Evolutionary conservation across 345 rosid species (phyloP), one percentile per base, ranked within the genome.

Genomic region (Ceriops zippeliana): DNA sequence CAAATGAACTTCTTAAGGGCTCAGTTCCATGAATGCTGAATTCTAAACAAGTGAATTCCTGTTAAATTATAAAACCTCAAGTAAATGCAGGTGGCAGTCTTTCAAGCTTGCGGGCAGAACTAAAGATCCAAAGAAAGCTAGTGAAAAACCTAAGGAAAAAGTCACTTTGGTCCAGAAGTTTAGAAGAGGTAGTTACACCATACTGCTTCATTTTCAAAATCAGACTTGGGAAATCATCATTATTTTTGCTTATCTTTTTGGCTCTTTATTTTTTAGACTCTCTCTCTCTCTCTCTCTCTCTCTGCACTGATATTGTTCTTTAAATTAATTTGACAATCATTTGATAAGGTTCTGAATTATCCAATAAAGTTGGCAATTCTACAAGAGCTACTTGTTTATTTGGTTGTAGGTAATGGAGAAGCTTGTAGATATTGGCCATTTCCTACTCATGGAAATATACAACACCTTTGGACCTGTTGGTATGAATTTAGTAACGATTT

Each of bases 121-220:
- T 77, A 21, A 77, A 72, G 68, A 67, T 35, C 73, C 76, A 77
- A 28, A 77, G 35, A 60, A 77, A 72, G 52, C 66, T 15, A 58
- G 72, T 77, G 37, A 68, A 73, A 51, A 77, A 52, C 63, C 42
- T 77, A 30, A 77, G 64, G 76, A 77, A 68, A 59, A 77, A 68
- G 65, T 77, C 80, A 11, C 60, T 77, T 11, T 77, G 80, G 80
- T 77, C 73, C 61, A 68, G 80, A 64, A 77, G 76, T 52, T 34
- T 77, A 62, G 80, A 72, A 77, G 76, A 72, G 80, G 80, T 77
- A 63, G 46, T 37, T 57, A 22, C 58, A 62, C 7, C 22, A n/a
- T 37, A 24, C 68, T 34, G 52, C n/a, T 70, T 60, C 51, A 10
- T 49, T 53, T 13, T 56, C 22, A 11, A 8, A 54, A 15, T 38